Evolutionary conservation across 331 rosid genomes (phyloP).

Genomic region (Ulmus americana): DNA sequence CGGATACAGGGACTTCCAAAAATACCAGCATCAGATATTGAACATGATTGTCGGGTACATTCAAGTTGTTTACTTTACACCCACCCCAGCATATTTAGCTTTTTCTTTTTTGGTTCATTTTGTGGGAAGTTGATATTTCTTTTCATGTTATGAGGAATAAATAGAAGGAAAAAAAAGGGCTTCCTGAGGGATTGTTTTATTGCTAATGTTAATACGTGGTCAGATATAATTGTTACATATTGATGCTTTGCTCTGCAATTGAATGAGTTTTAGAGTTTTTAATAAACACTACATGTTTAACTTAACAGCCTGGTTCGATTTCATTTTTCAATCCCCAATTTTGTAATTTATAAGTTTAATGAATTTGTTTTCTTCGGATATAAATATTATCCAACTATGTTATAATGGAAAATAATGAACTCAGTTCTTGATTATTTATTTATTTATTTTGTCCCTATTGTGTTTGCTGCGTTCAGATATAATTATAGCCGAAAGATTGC

Average conservation of each 20-base stretch:
- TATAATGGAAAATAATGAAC: background rate
- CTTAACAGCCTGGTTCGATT: background rate
- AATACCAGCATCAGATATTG: constrained; percentile 35
- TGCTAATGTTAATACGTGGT: background rate
- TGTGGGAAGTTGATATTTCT: background rate
- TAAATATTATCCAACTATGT: background rate
- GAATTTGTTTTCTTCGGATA: background rate
- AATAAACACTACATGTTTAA: background rate
- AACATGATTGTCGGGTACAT: constrained; percentile 58
- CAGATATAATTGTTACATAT: background rate
- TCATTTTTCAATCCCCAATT: background rate
- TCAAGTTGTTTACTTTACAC: constrained; percentile 3
- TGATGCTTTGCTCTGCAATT: background rate
- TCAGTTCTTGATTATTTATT: background rate
- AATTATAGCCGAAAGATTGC: constrained; percentile 2
- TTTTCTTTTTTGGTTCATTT: background rate
- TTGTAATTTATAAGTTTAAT: background rate
- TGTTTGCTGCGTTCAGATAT: background rate
- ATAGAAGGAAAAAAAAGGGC: background rate
- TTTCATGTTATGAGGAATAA: background rate
- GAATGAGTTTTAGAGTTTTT: background rate
- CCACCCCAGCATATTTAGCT: background rate
- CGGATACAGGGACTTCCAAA: constrained; percentile 36
- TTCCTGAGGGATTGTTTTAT: background rate
- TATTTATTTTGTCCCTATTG: background rate